Conservation (phyloP, 2,329 filamentous ascomycete species). For the Calonectria montana region DNA sequence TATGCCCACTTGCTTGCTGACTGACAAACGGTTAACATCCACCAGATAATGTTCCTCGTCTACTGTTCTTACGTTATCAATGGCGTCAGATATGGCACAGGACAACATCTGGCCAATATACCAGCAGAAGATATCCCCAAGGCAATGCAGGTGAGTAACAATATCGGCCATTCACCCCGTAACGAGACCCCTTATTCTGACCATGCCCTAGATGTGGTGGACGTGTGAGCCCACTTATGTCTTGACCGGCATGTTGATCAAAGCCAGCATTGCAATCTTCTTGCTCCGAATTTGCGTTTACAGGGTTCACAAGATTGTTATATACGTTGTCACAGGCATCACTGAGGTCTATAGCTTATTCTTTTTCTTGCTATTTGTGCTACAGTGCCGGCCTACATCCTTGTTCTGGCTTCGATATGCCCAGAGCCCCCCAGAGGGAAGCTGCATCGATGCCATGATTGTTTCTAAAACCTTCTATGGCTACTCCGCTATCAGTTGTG, state of each 20-base stretch:
- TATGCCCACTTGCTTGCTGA: background rate
- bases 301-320: conserved; percentile 44
- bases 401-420: conserved; percentile 52
- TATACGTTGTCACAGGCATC: conserved; percentile 44
- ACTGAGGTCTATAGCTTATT: conserved; percentile 49
- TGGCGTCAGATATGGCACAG: conserved; percentile 45
- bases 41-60: conserved; percentile 35
- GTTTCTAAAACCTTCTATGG: conserved; percentile 48
- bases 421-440: conserved; percentile 41
- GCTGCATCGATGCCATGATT: conserved; percentile 44
- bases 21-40: background rate
- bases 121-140: conserved; percentile 29
- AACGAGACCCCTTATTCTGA: background rate
- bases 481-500: conserved; percentile 53
- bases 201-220: conserved; percentile 48
- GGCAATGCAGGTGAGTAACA: conserved; percentile 45
- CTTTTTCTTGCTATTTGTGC: conserved; percentile 53
- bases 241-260: conserved; percentile 48
- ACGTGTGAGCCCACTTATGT: conserved; percentile 56
- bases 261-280: conserved; percentile 54
- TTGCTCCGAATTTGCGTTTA: conserved; percentile 50
- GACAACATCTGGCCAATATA: conserved; percentile 37
- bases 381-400: conserved; percentile 53
- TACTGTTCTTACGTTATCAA: conserved; percentile 43
- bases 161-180: too few species aligned